phyloP scores from a whole-genome alignment of 495 filamentous ascomycete species.

The Pyronema domesticum region DNA sequence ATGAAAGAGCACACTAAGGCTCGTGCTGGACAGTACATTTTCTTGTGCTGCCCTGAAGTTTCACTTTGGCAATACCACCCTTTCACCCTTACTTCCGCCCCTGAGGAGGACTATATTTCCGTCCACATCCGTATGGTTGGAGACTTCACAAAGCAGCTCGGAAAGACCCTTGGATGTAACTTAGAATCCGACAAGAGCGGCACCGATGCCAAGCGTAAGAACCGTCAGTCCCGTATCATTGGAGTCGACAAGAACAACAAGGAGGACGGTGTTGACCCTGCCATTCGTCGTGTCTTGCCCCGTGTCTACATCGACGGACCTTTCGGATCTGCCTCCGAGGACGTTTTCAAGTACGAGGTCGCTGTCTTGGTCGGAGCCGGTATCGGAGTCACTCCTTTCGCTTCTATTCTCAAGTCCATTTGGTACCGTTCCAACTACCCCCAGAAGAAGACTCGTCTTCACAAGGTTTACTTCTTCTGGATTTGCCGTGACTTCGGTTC shows the following conservation, averaged over 20 bases:
- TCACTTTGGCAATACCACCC: slow-evolving; percentile 67
- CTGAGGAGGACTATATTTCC: slow-evolving; percentile 68
- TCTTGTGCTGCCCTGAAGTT: slow-evolving; percentile 64
- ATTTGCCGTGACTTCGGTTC: slow-evolving; percentile 57
- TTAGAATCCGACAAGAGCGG: slow-evolving; percentile 32
- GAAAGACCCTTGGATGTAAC: slow-evolving; percentile 49
- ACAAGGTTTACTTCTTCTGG: slow-evolving; percentile 79
- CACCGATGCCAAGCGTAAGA: slow-evolving; percentile 33
- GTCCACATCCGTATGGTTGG: slow-evolving; percentile 58
- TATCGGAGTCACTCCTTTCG: slow-evolving; percentile 59
- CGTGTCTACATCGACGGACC: slow-evolving; percentile 63
- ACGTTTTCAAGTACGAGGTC: slow-evolving; percentile 62
- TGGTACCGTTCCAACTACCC: slow-evolving; percentile 79
- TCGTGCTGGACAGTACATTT: slow-evolving; percentile 66
- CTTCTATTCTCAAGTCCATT: slow-evolving; percentile 65
- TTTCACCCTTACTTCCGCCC: slow-evolving; percentile 61
- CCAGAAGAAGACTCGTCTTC: slow-evolving; percentile 50
- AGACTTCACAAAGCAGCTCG: slow-evolving; percentile 48
- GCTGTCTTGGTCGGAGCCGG: slow-evolving; percentile 51
- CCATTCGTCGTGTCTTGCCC: slow-evolving; percentile 50
- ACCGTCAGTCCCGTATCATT: slow-evolving; percentile 34
- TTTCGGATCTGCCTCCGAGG: slow-evolving; percentile 60
- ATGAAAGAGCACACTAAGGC: slow-evolving; percentile 65
- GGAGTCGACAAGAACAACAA: slow-evolving; percentile 40
- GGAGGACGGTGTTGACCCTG: slow-evolving; percentile 39